Evolutionary conservation across 441 rosid species (phyloP).

Genomic region (Hura crepitans): DNA sequence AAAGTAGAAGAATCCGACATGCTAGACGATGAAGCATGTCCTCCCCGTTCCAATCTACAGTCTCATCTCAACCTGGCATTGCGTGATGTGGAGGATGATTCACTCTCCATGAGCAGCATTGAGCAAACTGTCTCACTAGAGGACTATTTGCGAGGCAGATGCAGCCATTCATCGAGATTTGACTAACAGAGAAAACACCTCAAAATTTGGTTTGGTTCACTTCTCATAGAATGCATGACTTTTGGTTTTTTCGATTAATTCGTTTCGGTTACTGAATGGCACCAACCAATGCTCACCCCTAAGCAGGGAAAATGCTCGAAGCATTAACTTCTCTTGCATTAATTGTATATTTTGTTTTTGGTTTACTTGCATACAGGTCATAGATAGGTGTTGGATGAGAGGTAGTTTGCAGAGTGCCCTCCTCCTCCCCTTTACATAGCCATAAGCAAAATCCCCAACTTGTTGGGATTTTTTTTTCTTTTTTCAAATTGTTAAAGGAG

Average conservation of each 20-base stretch:
- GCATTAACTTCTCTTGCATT: constrained; percentile 6
- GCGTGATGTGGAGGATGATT: constrained; percentile 75
- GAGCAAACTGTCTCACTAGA: constrained; percentile 60
- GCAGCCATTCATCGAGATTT: constrained; percentile 64
- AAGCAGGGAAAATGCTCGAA: constrained; percentile 8
- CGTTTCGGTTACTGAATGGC: too few relatives aligned
- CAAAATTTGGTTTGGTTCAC: too few relatives aligned
- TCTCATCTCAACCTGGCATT: constrained; percentile 83
- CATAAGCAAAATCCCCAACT: constrained; percentile 14
- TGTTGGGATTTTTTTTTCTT: constrained; percentile 11
- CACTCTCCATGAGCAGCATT: constrained; percentile 53
- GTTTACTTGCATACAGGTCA: constrained; percentile 10
- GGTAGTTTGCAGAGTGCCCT: constrained; percentile 54
- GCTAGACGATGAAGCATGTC: constrained; percentile 44
- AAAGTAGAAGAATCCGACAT: constrained; percentile 35
- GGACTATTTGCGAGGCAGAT: constrained; percentile 60
- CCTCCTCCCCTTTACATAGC: constrained; percentile 38
- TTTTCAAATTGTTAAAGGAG: not conserved
- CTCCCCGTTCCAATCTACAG: constrained; percentile 53
- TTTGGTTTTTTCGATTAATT: too few relatives aligned
- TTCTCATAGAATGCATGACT: too few relatives aligned
- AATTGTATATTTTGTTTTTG: constrained; percentile 20
- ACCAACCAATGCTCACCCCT: too few relatives aligned
- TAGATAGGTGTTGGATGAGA: constrained; percentile 61
- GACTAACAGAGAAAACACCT: constrained; percentile 29